Evolutionary conservation across 306 rosid species (phyloP).

Genomic region (Alnus glutinosa): DNA sequence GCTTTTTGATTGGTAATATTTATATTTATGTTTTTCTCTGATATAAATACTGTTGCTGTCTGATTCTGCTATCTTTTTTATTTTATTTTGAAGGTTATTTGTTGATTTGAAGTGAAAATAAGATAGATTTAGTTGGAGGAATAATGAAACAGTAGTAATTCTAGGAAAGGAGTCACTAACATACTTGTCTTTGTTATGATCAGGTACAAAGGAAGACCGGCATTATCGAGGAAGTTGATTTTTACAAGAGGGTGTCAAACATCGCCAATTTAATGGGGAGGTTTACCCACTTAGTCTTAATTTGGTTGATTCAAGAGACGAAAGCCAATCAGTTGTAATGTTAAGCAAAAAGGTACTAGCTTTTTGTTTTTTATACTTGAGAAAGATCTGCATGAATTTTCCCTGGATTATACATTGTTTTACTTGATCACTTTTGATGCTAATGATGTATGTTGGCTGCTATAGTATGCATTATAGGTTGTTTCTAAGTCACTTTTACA

Average conservation of each 20-base stretch:
- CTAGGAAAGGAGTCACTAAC: background rate
- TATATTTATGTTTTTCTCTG: background rate
- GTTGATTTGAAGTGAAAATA: conserved; percentile 12
- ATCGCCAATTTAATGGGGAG: conserved; percentile 73
- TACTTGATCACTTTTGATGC: background rate
- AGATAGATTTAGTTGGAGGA: conserved; percentile 2
- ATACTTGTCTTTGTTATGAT: background rate
- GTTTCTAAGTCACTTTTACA: background rate
- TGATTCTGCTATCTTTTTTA: background rate
- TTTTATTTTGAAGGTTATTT: conserved; percentile 3
- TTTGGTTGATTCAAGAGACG: conserved; percentile 78
- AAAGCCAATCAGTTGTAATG: conserved; percentile 51
- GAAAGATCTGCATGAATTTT: background rate
- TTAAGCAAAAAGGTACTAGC: conserved; percentile 85
- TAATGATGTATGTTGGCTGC: background rate
- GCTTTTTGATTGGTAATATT: conserved; percentile 39
- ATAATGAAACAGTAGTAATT: conserved; percentile 18
- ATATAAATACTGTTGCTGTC: background rate
- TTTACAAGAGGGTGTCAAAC: conserved; percentile 75
- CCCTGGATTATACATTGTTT: background rate
- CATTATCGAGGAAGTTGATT: conserved; percentile 85
- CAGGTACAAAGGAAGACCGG: conserved; percentile 98
- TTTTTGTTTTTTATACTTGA: background rate
- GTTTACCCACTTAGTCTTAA: conserved; percentile 79
- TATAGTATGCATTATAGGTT: background rate